A percentile compares a stretch with the other conserved stretches of the same genome.
phyloP scores from a whole-genome alignment of 345 rosid genomes.

The Raphanus raphanistrum region DNA sequence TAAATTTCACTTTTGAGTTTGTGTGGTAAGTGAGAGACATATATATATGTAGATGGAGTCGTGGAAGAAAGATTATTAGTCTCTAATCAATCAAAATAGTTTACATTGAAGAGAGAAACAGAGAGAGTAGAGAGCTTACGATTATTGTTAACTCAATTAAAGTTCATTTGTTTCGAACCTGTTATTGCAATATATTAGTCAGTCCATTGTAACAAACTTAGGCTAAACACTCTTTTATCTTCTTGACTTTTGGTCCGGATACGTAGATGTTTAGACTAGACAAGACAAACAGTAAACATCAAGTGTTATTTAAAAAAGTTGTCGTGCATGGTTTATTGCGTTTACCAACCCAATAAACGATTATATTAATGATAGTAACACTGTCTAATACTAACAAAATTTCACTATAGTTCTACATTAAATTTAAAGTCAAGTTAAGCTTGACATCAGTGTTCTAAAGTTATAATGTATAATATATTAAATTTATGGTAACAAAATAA shows the following conservation, averaged over 20 bases:
- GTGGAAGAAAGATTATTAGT: neutral
- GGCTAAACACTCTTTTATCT: too few species aligned
- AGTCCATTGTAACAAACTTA: too few species aligned
- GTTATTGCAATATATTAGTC: neutral
- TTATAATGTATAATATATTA: neutral
- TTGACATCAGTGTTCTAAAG: neutral
- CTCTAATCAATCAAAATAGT: neutral
- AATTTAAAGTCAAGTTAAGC: neutral
- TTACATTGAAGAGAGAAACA: neutral
- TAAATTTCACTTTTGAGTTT: slow-evolving; percentile 26
- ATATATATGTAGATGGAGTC: neutral
- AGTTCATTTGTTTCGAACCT: neutral
- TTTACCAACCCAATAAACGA: too few species aligned
- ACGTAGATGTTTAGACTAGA: too few species aligned
- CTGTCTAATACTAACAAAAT: too few species aligned
- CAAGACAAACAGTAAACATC: too few species aligned
- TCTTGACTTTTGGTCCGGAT: too few species aligned
- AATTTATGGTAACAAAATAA: neutral
- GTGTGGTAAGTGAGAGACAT: slow-evolving; percentile 24
- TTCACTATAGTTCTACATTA: neutral
- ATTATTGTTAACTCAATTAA: neutral
- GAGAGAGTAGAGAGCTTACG: neutral
- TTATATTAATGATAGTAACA: too few species aligned
- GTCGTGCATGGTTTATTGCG: too few species aligned
- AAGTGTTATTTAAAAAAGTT: too few species aligned